Evolutionary conservation across 257 asterid genomes (phyloP).

Genomic region (Echium plantagineum): DNA sequence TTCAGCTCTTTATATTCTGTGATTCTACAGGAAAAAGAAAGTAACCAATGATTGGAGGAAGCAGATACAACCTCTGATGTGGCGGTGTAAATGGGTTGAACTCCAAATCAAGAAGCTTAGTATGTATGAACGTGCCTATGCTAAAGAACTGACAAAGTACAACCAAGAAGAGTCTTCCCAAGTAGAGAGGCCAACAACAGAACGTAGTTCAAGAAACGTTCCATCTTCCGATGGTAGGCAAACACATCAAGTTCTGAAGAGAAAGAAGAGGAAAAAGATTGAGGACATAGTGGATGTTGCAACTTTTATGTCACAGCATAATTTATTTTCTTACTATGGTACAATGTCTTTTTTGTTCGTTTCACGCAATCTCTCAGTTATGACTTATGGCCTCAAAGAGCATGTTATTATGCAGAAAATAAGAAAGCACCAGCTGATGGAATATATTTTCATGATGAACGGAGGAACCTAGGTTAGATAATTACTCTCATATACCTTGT

Average conservation of each 20-base stretch:
- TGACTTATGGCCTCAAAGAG: slow-evolving; percentile 6
- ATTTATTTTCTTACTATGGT: slow-evolving; percentile 67
- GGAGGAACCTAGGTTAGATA: slow-evolving; percentile 36
- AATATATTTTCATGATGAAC: slow-evolving; percentile 15
- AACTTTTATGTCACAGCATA: slow-evolving; percentile 58
- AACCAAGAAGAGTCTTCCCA: slow-evolving; percentile 21
- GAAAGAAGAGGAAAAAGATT: slow-evolving; percentile 54
- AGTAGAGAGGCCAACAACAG: slow-evolving; percentile 16
- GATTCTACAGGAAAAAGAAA: slow-evolving; percentile 44
- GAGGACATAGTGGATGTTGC: slow-evolving; percentile 38
- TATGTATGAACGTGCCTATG: slow-evolving; percentile 36
- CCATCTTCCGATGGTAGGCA: slow-evolving; percentile 24
- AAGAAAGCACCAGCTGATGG: slow-evolving; percentile 27
- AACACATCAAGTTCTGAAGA: slow-evolving; percentile 22
- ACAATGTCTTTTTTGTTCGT: background rate
- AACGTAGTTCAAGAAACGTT: slow-evolving; percentile 27
- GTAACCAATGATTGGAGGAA: slow-evolving; percentile 67
- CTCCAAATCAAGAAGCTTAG: slow-evolving; percentile 49
- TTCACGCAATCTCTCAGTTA: background rate
- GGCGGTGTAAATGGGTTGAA: slow-evolving; percentile 89
- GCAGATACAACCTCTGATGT: slow-evolving; percentile 43
- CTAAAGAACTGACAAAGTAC: slow-evolving; percentile 35
- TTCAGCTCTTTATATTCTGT: slow-evolving; percentile 4
- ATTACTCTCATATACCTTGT: too few relatives aligned
- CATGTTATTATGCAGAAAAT: slow-evolving; percentile 38